phyloP scores from a whole-genome alignment of 2,329 filamentous ascomycete genomes.

The Neopestalotiopsis clavispora region DNA sequence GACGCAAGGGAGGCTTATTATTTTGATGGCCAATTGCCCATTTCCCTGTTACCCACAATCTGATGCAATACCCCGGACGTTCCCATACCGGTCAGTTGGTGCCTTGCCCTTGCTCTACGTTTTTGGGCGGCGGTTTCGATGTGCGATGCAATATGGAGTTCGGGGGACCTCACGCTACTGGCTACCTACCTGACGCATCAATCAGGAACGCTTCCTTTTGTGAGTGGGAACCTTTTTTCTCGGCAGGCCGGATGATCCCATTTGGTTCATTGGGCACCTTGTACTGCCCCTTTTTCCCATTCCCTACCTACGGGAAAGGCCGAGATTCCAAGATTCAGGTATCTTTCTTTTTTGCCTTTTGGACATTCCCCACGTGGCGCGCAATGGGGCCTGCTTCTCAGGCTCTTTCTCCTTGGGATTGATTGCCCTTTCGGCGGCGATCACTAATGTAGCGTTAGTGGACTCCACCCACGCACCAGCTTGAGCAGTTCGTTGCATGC shows the following conservation, averaged over 20 bases:
- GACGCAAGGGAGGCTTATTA: background rate
- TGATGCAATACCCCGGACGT: background rate
- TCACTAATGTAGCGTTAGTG: background rate
- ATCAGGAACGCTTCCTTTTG: background rate
- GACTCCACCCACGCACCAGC: background rate
- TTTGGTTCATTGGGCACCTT: background rate
- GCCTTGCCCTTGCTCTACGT: background rate
- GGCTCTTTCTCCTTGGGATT: background rate
- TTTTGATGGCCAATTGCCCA: background rate
- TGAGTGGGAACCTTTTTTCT: background rate
- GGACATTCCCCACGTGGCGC: conserved; percentile 7
- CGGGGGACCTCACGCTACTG: too few relatives aligned
- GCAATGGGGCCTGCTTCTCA: background rate
- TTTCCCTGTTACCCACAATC: background rate
- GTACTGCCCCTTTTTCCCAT: background rate
- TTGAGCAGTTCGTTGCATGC: too few relatives aligned
- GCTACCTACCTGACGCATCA: background rate
- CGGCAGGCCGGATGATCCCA: background rate
- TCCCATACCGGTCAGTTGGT: background rate
- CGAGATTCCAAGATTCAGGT: conserved; percentile 1
- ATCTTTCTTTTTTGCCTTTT: background rate
- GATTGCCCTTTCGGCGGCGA: background rate
- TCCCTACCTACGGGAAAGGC: background rate
- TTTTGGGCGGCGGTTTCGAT: background rate
- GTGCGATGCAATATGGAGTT: background rate